Conservation (phyloP, 2,329 filamentous ascomycete species). For the Diplocarpon mali region DNA sequence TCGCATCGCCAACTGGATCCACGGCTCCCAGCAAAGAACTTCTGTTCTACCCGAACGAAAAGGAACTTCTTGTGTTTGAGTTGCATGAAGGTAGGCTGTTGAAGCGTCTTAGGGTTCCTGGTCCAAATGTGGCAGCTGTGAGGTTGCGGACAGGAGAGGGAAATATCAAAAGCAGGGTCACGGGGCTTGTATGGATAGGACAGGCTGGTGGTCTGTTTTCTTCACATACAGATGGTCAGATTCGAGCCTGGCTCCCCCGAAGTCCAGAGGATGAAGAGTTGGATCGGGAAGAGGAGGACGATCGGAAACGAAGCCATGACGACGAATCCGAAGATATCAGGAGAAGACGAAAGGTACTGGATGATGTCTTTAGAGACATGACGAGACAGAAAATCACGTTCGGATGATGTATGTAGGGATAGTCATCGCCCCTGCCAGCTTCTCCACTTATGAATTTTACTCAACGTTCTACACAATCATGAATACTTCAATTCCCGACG, state of each 20-base stretch:
- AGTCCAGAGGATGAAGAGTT: conserved; percentile 40
- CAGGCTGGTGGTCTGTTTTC: conserved; percentile 64
- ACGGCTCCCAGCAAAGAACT: conserved; percentile 48
- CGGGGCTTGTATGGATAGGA: conserved; percentile 62
- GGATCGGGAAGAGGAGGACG: conserved; percentile 34
- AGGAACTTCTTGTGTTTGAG: conserved; percentile 70
- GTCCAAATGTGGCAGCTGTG: conserved; percentile 38
- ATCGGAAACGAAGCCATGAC: conserved; percentile 31
- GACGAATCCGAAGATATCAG: conserved; percentile 40
- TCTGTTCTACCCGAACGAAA: conserved; percentile 72
- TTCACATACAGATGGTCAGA: conserved; percentile 72
- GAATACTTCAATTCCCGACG: too few species aligned
- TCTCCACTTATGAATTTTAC: too few species aligned
- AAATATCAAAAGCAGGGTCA: conserved; percentile 56
- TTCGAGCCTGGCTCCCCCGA: conserved; percentile 64
- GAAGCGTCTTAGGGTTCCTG: conserved; percentile 58
- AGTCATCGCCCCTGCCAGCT: too few species aligned
- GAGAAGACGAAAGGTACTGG: conserved; percentile 66
- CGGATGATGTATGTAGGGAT: conserved; percentile 13
- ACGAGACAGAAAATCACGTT: conserved; percentile 64
- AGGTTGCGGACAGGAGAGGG: conserved; percentile 39
- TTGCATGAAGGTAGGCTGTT: conserved; percentile 66
- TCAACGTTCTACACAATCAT: too few species aligned
- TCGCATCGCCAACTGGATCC: conserved; percentile 50
- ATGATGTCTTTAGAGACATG: conserved; percentile 69